Conservation (phyloP, 1,284 basidiomycete genomes). For the Ganoderma multipileum region DNA sequence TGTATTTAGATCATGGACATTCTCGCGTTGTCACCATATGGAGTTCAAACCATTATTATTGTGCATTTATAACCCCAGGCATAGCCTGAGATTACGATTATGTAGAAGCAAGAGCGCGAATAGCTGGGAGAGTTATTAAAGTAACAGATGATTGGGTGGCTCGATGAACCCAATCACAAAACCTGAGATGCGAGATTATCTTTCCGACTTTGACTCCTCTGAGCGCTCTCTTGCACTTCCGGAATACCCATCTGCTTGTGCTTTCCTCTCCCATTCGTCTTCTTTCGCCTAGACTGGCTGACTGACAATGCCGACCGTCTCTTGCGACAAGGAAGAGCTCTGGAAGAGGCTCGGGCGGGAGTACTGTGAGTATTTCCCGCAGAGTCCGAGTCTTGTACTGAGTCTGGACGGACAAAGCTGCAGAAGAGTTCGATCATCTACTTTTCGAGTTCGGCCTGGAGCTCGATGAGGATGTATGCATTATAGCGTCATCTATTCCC, state of each 20-base stretch:
- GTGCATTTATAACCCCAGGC: background rate
- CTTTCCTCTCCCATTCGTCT: background rate
- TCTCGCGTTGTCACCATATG: background rate
- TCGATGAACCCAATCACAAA: slow-evolving; percentile 8
- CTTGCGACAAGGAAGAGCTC: slow-evolving; percentile 95
- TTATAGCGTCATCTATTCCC: background rate
- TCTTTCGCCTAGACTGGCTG: background rate
- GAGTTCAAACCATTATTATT: background rate
- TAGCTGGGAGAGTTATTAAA: background rate
- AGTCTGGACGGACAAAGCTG: slow-evolving; percentile 56
- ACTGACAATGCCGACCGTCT: slow-evolving; percentile 86
- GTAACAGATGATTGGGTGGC: background rate
- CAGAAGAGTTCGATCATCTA: slow-evolving; percentile 93
- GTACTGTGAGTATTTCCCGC: slow-evolving; percentile 68
- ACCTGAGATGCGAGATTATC: slow-evolving; percentile 8
- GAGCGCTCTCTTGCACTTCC: slow-evolving; percentile 9
- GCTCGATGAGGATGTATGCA: slow-evolving; percentile 93
- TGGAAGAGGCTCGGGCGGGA: slow-evolving; percentile 86
- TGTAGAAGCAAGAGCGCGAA: too few relatives aligned
- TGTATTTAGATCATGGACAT: background rate
- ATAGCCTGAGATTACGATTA: background rate
- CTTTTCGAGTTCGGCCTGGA: slow-evolving; percentile 99
- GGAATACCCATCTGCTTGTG: background rate
- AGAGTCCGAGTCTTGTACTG: slow-evolving; percentile 10
- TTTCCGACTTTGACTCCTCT: slow-evolving; percentile 1